A percentile compares a stretch with the other conserved stretches of the same genome.
phyloP scores from a whole-genome alignment of 768 basidiomycete genomes.

The Lactifluus subvellereus region DNA sequence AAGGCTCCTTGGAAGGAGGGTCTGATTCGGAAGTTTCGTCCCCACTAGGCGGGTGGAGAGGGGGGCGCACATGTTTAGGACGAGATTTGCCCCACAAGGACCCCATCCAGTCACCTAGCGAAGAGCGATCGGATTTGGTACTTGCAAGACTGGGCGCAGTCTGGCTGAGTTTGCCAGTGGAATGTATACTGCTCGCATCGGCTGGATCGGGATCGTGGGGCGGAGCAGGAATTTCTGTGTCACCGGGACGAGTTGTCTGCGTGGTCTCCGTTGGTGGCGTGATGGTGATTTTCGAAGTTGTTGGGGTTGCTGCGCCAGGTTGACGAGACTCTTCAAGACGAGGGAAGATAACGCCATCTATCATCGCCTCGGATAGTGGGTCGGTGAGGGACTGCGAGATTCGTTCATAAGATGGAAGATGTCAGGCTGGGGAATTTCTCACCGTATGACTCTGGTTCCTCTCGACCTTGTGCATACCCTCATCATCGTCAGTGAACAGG shows the following conservation, averaged over 20 bases:
- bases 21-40: constrained; percentile 14
- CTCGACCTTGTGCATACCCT: constrained; percentile 42
- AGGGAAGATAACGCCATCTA: constrained; percentile 43
- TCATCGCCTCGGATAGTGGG: constrained; percentile 42
- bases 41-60: constrained; percentile 9
- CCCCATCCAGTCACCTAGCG: constrained; percentile 71
- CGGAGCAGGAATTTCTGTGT: background rate
- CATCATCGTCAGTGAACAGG: constrained; percentile 49
- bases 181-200: constrained; percentile 19
- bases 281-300: constrained; percentile 16
- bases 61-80: constrained; percentile 28
- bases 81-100: constrained; percentile 62
- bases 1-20: constrained; percentile 18
- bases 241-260: background rate
- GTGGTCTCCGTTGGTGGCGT: constrained; percentile 8
- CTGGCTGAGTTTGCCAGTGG: constrained; percentile 18
- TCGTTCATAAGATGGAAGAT: background rate
- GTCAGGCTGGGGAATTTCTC: constrained; percentile 25
- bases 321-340: constrained; percentile 29
- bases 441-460: constrained; percentile 58
- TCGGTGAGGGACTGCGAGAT: constrained; percentile 39
- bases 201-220: constrained; percentile 1
- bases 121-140: constrained; percentile 33
- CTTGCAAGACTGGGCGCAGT: constrained; percentile 12
- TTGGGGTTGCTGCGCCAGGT: constrained; percentile 14